Base-by-base conservation (phyloP, 345 rosid genomes). In the Ceriops zippeliana region DNA sequence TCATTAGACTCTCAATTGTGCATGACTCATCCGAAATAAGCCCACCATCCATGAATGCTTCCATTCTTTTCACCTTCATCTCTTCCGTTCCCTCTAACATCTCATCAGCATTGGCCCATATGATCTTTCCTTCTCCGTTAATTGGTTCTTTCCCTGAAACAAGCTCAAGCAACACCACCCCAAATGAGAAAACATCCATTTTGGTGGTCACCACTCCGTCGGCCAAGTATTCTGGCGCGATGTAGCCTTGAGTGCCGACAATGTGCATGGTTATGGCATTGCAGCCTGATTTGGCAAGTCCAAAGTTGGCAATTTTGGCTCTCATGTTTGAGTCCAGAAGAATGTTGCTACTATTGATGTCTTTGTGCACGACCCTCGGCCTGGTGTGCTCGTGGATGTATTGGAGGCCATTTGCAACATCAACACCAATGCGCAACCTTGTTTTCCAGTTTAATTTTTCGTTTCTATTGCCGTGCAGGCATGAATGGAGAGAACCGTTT, bases 211-310 rank as follows among this genome's bases (percentile, higher is more conserved):
- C 89, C 28, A 82, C 78, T 59, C 95, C 95, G 17, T 86, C 91
- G 0, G 85, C 53, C 27, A 85, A 66, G 63, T 86, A 86, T 63
- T 89, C 91, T 0, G 91, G 95, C 4, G 95, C 89, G 28, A 89
- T 86, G 76, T 89, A 86, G 9, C 95, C 91, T 75, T 85, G 95
- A 28, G 95, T 86, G 47, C 91, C 95, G 15, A 83, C 89, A 38
- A 86, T 86, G 77, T 89, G 89, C 91, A 82, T 82, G 16, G 91
- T 89, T 71, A 85, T 86, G 66, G 88, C 87, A 42, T 89, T 89
- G 88, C 89, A 89, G 58, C 91, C 89, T 1, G 95, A 83, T 78
- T 81, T 89, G 22, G 95, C 95, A 1, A 89, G 83, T 35, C 91
- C 95, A 24, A 89, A 86, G 71, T 86, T 83, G 46, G 91, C 91